Evolutionary conservation across 352 stramenopile genomes (phyloP).

Genomic region (Pythium angustatum): DNA sequence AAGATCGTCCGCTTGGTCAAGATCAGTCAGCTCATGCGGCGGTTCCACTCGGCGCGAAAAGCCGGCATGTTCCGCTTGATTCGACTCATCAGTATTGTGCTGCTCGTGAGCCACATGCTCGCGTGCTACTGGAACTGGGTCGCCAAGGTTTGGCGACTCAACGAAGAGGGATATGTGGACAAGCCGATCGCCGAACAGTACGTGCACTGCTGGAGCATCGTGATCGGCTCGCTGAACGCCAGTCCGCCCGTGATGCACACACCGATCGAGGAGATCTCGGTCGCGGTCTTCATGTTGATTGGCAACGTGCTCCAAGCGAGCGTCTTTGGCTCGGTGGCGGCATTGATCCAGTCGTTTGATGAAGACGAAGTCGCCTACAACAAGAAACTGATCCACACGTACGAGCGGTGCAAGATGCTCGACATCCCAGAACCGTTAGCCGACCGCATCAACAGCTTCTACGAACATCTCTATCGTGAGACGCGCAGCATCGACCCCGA

Average conservation of each 20-base stretch:
- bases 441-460: slow-evolving; percentile 61
- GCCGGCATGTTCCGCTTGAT: slow-evolving; percentile 59
- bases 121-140: slow-evolving; percentile 71
- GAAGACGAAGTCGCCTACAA: slow-evolving; percentile 68
- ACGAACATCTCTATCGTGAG: slow-evolving; percentile 70
- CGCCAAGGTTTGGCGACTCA: slow-evolving; percentile 42
- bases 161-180: slow-evolving; percentile 35
- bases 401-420: slow-evolving; percentile 64
- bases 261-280: slow-evolving; percentile 49
- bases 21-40: slow-evolving; percentile 56
- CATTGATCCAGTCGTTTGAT: slow-evolving; percentile 68
- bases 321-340: slow-evolving; percentile 65
- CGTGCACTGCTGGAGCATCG: slow-evolving; percentile 50
- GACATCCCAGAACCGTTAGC: slow-evolving; percentile 55
- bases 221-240: slow-evolving; percentile 65
- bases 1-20: slow-evolving; percentile 71
- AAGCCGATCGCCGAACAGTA: slow-evolving; percentile 43
- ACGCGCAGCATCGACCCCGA: slow-evolving; percentile 65
- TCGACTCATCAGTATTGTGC: slow-evolving; percentile 49
- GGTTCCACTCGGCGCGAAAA: slow-evolving; percentile 66
- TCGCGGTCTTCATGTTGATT: slow-evolving; percentile 70
- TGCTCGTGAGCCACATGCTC: slow-evolving; percentile 54
- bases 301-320: slow-evolving; percentile 68
- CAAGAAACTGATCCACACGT: slow-evolving; percentile 67
- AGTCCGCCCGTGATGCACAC: slow-evolving; percentile 61